Evolutionary conservation across 371 early-diverging fungal species (phyloP).

Genomic region (Rhizomucor pusillus): DNA sequence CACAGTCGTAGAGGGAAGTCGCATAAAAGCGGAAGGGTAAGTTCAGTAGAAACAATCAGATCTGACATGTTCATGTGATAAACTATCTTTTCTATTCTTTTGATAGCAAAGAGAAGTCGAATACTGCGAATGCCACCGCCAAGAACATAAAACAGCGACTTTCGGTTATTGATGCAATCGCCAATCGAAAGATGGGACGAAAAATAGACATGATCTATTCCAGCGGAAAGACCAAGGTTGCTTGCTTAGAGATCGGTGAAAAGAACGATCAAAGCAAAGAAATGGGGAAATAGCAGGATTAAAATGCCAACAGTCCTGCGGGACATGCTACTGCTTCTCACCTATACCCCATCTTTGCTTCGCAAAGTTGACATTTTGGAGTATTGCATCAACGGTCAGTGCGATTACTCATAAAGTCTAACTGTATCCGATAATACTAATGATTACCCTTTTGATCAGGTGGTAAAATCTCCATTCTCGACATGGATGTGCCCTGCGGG

Average conservation of each 20-base stretch:
- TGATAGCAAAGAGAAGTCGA: too few species aligned
- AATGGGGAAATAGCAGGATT: not conserved
- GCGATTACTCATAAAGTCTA: too few species aligned
- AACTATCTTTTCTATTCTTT: too few species aligned
- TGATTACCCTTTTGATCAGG: too few species aligned
- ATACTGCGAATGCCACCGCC: conserved; percentile 8
- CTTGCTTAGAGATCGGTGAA: conserved; percentile 10
- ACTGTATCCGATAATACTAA: too few species aligned
- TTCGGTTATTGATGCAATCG: conserved; percentile 9
- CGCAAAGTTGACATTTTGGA: conserved; percentile 4
- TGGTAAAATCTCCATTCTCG: too few species aligned
- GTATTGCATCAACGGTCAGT: conserved; percentile 14
- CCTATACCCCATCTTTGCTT: not conserved
- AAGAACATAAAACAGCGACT: conserved; percentile 7
- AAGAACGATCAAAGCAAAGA: conserved; percentile 5
- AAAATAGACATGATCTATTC: conserved; percentile 11
- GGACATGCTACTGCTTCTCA: conserved; percentile 12
- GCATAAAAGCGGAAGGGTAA: too few species aligned
- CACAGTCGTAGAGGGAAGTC: too few species aligned
- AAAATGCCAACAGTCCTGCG: conserved; percentile 11
- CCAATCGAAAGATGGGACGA: conserved; percentile 9
- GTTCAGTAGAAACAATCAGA: too few species aligned
- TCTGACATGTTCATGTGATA: too few species aligned
- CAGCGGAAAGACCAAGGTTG: conserved; percentile 7
- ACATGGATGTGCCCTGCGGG: too few species aligned